Conservation (phyloP, 2,329 filamentous ascomycete genomes). For the Trichoderma polysporum region DNA sequence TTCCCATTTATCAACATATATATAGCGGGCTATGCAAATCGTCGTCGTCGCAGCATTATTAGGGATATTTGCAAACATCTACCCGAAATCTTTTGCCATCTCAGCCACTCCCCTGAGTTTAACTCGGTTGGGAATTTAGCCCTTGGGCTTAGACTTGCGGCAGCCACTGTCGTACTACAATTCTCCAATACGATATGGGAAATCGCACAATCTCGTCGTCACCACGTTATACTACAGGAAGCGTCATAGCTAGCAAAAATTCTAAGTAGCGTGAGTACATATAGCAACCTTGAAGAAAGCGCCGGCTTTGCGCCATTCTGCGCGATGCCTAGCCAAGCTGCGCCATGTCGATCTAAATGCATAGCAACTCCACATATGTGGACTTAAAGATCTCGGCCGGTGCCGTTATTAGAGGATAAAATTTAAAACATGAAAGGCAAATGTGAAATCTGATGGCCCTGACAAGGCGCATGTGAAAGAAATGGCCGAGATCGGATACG, state of each 20-base stretch:
- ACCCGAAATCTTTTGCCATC: not conserved
- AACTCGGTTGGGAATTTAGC: not conserved
- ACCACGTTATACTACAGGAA: not conserved
- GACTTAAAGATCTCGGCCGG: not conserved
- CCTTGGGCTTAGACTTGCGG: not conserved
- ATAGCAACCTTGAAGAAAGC: not conserved
- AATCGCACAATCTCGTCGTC: not conserved
- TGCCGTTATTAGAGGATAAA: not conserved
- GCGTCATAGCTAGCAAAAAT: not conserved
- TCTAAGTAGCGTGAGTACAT: not conserved
- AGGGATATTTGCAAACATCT: not conserved
- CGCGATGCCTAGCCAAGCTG: not conserved
- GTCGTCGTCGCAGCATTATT: not conserved
- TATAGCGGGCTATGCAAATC: not conserved
- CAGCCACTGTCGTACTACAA: constrained; percentile 9
- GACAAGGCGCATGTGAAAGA: not conserved
- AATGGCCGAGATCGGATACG: not conserved
- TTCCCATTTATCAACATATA: not conserved
- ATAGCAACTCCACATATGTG: not conserved
- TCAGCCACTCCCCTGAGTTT: not conserved
- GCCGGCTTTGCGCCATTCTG: not conserved
- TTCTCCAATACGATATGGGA: constrained; percentile 8
- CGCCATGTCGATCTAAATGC: not conserved
- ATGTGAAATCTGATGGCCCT: not conserved
- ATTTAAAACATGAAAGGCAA: not conserved